phyloP scores from a whole-genome alignment of 768 basidiomycete species.

The Leccinum imitatum region DNA sequence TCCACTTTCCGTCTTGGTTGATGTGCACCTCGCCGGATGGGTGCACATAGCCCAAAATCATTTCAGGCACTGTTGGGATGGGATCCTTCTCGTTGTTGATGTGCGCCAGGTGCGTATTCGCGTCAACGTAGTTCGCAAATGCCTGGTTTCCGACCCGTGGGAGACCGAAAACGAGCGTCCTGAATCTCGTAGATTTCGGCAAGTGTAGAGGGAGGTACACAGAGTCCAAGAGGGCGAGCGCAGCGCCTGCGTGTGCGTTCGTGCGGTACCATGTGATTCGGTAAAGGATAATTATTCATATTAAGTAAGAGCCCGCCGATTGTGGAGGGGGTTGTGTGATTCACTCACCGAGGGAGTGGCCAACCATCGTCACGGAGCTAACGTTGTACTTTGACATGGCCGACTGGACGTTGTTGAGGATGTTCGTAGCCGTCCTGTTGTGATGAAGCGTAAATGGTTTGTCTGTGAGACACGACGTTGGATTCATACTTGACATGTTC shows the following conservation, averaged over 20 bases:
- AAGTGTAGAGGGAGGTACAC: conserved; percentile 38
- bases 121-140: conserved; percentile 57
- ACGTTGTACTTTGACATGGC: conserved; percentile 36
- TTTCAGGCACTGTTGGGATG: conserved; percentile 34
- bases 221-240: conserved; percentile 34
- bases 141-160: conserved; percentile 52
- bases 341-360: conserved; percentile 41
- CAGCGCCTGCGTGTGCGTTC: conserved; percentile 28
- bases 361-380: conserved; percentile 41
- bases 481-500: conserved; percentile 43
- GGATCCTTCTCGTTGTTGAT: conserved; percentile 50
- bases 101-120: conserved; percentile 43
- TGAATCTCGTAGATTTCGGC: conserved; percentile 29
- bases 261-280: neutral
- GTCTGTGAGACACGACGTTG: neutral
- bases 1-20: conserved; percentile 45
- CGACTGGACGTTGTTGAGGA: conserved; percentile 42
- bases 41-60: conserved; percentile 39
- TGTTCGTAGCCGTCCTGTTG: conserved; percentile 39
- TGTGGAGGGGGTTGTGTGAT: neutral
- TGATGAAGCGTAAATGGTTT: conserved; percentile 24
- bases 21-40: conserved; percentile 44
- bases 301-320: neutral
- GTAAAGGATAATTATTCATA: neutral
- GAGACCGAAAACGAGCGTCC: conserved; percentile 32